Base-by-base conservation (phyloP, 768 basidiomycete genomes). In the Leccinellum rugosiceps region DNA sequence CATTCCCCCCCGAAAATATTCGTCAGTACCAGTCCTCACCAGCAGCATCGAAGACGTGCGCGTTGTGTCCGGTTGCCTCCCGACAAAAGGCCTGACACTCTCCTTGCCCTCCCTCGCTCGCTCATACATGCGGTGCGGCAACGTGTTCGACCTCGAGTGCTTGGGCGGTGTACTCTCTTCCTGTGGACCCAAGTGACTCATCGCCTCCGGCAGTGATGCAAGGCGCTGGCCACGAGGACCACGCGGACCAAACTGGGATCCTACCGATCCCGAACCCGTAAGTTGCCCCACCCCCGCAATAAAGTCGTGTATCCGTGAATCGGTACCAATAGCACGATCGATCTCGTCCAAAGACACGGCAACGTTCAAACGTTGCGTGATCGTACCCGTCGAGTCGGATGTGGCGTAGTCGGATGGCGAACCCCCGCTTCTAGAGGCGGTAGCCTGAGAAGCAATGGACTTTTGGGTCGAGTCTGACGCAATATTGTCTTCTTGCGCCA, bases 51-150 rank as follows among this genome's bases (percentile, higher is more conserved):
- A 61, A 31, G 62, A 58, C 25, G 58, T 32, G 28, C 62, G 65
- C 3, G 58, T 57, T 50, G 64, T n/a, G 17, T 60, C 56, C 13
- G 69, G 65, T 43, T 53, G 61, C 41, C 55, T 67, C 23, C 63
- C 67, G 9, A 69, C 34, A 56, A 73, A 71, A 7, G 72, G 67
- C 43, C 21, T 61, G 44, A 68, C 59, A 2, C 31, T n/a, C 6
- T 58, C 62, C 34, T 57, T 62, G 43, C 21, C 41, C 43, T 17
- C 66, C 43, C 68, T 63, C 26, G 75, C 66, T 60, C 79, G 81
- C 52, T 79, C 74, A 55, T 77, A 75, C 5, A 79, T 75, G 48
- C 78, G 78, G 32, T 63, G 60, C 34, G 78, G 67, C 68, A 84
- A 81, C 19, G 69, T 72, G 44, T 63, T 61, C 19, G 61, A 59